phyloP scores from a whole-genome alignment of 345 rosid species.

The Lepidium africanum region DNA sequence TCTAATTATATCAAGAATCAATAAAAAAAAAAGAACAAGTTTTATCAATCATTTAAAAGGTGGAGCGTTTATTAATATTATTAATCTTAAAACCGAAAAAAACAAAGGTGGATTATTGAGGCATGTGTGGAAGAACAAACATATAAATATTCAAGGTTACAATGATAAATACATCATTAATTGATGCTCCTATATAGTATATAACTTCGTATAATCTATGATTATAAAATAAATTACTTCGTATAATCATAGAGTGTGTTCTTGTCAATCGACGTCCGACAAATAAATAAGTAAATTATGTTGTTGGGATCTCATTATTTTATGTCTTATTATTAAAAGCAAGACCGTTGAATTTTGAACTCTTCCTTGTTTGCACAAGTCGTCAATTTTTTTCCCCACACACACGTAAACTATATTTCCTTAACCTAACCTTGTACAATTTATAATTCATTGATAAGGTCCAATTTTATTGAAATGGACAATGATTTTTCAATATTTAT shows the following conservation, averaged over 20 bases:
- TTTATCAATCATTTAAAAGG: no score
- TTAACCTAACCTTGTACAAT: not conserved
- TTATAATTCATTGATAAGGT: not conserved
- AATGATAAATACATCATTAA: not conserved
- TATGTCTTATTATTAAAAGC: slow-evolving; percentile 12
- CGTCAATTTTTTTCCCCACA: not conserved
- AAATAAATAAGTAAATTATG: slow-evolving; percentile 4
- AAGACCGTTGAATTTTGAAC: slow-evolving; percentile 12
- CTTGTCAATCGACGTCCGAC: slow-evolving; percentile 21
- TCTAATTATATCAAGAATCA: no score
- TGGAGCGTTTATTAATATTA: no score
- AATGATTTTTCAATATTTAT: no score
- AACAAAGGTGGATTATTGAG: not conserved
- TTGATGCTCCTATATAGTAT: not conserved
- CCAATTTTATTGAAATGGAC: no score
- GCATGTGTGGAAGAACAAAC: not conserved
- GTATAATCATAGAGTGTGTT: slow-evolving; percentile 18
- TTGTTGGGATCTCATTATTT: slow-evolving; percentile 10
- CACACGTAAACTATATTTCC: not conserved
- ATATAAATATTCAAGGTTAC: not conserved
- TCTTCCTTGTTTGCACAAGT: slow-evolving; percentile 13
- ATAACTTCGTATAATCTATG: not conserved
- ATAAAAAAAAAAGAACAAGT: no score
- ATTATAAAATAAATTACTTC: not conserved
- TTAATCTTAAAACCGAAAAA: no score